Conservation (phyloP, 352 stramenopile species). For the Phytophthora vignae region DNA sequence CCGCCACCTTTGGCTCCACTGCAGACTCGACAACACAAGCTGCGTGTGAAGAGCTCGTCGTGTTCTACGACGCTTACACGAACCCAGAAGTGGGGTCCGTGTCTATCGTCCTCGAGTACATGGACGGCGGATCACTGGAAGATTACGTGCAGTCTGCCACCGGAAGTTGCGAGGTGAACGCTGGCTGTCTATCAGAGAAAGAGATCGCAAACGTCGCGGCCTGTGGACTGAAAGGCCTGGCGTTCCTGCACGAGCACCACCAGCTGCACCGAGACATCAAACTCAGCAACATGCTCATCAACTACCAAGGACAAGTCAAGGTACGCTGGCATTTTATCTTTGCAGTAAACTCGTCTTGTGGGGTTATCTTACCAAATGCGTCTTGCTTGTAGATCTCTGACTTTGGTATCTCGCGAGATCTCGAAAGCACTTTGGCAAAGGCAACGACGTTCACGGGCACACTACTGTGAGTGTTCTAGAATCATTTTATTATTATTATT, state of each 20-base stretch:
- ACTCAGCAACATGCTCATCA: slow-evolving; percentile 95
- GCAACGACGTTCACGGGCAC: slow-evolving; percentile 93
- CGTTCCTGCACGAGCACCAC: slow-evolving; percentile 90
- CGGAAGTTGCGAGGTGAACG: slow-evolving; percentile 17
- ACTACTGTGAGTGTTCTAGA: slow-evolving; percentile 63
- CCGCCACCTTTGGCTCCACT: slow-evolving; percentile 30
- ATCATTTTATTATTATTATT: not conserved
- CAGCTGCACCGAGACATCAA: slow-evolving; percentile 96
- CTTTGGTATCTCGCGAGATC: slow-evolving; percentile 84
- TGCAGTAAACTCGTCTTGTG: not conserved
- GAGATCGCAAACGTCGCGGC: slow-evolving; percentile 85
- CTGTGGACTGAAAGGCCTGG: slow-evolving; percentile 83
- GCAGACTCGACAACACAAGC: slow-evolving; percentile 28
- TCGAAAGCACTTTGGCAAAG: slow-evolving; percentile 88
- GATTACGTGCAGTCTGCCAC: slow-evolving; percentile 59
- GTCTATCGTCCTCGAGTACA: slow-evolving; percentile 95
- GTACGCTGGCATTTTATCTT: slow-evolving; percentile 20
- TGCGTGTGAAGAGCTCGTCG: slow-evolving; percentile 84
- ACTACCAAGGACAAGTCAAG: slow-evolving; percentile 81
- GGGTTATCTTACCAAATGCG: not conserved
- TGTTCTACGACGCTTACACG: slow-evolving; percentile 94
- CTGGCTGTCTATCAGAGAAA: slow-evolving; percentile 58
- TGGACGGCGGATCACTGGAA: slow-evolving; percentile 93
- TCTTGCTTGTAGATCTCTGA: slow-evolving; percentile 74
- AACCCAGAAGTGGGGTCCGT: slow-evolving; percentile 87